Base-by-base conservation (phyloP, 2,329 filamentous ascomycete species). In the Verticillium nubilum region DNA sequence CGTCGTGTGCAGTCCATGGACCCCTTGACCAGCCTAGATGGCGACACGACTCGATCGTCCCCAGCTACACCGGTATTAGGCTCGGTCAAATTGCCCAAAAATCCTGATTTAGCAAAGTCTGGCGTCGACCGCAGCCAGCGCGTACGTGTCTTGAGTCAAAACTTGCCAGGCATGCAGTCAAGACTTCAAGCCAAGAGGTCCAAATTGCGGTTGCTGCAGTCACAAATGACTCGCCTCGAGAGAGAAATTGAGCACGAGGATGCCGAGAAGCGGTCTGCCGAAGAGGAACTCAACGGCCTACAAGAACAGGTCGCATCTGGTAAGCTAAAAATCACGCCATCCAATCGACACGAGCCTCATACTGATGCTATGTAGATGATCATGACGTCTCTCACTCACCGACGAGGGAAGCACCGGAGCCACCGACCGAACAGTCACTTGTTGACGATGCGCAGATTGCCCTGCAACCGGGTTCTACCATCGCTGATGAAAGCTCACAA, bases 171-270 rank as follows among this genome's bases (percentile, higher is more conserved):
- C 13, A 67, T 78, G 17, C 74, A 76, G 42, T 72, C 72, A 19
- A 68, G 68, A 15, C 67, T 80, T 13, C 70, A 73, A 59, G 73
- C 78, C 57, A 80, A 83, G 64, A 74, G 78, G 59, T 72, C 75
- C n/a, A 80, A 76, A 61, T 66, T 85, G 19, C 74, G 75, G 58
- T 69, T 74, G 23, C 66, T 84, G 35, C 73, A 79, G 60, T 76
- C 78, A 4, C 76, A 83, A 66, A 73, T 81, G 25, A 72, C 73
- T 23, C 76, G 73, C 19, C 74, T 85, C 35, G 73, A 83, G 66
- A 74, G 74, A 26, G 82, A 85, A 61, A 74, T 81, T 15, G 71
- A 74, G 27, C 68, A 71, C n/a, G 73, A 73, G 27, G 62, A 71
- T 53, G 63, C 65, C 5, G 73, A 74, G 57, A 73, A 73, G 61